Conservation (phyloP, 805 yeast genomes). For the Kuraishia borneana region DNA sequence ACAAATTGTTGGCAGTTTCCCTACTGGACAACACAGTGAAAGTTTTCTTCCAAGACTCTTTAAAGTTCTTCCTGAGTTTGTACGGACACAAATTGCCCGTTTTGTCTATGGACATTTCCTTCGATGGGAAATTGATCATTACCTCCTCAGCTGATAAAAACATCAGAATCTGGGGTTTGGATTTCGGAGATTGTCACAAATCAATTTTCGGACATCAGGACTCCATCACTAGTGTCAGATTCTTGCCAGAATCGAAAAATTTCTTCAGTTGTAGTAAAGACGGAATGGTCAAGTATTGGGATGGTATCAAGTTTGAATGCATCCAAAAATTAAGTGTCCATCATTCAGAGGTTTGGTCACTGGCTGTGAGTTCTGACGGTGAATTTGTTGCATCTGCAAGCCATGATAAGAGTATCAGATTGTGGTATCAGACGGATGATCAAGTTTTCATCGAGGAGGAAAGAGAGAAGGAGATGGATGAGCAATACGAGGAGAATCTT, state of each 20-base stretch:
- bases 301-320: slow-evolving; percentile 93
- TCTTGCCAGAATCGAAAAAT: slow-evolving; percentile 77
- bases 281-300: slow-evolving; percentile 90
- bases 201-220: slow-evolving; percentile 97
- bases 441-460: slow-evolving; percentile 97
- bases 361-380: slow-evolving; percentile 69
- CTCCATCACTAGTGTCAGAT: slow-evolving; percentile 79
- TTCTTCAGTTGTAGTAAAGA: slow-evolving; percentile 89
- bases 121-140: slow-evolving; percentile 76
- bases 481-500: slow-evolving; percentile 73
- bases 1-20: slow-evolving; percentile 69
- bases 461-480: slow-evolving; percentile 91
- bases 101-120: slow-evolving; percentile 80
- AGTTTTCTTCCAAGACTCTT: slow-evolving; percentile 77
- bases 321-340: slow-evolving; percentile 81
- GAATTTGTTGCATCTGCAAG: slow-evolving; percentile 68
- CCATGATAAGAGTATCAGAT: slow-evolving; percentile 86
- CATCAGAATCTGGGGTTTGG: slow-evolving; percentile 96
- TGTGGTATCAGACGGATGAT: slow-evolving; percentile 93
- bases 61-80: slow-evolving; percentile 78
- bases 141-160: slow-evolving; percentile 97
- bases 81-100: slow-evolving; percentile 98
- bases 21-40: slow-evolving; percentile 91
- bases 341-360: slow-evolving; percentile 88
- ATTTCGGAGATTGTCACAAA: slow-evolving; percentile 97